Conservation (phyloP, 2,329 filamentous ascomycete species). For the Cytospora leucostoma region DNA sequence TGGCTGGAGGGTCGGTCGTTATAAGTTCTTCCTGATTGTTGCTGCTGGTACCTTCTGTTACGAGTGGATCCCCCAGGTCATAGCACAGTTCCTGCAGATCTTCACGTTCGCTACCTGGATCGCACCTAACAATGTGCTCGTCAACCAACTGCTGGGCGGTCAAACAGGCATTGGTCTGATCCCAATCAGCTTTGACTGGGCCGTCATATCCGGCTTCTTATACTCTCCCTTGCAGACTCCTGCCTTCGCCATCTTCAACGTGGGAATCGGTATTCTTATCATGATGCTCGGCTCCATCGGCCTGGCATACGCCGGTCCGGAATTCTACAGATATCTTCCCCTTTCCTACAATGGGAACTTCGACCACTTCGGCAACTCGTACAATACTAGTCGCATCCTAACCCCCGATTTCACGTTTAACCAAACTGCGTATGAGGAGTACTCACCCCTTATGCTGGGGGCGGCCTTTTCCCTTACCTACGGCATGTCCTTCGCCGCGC, state of each 20-base stretch:
- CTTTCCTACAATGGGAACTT: constrained; percentile 56
- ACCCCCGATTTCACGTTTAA: constrained; percentile 47
- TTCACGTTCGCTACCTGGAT: constrained; percentile 66
- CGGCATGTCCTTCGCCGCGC: constrained; percentile 58
- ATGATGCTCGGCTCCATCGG: constrained; percentile 44
- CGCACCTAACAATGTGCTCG: constrained; percentile 58
- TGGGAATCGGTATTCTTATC: constrained; percentile 55
- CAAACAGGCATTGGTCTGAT: constrained; percentile 60
- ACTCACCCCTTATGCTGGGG: constrained; percentile 53
- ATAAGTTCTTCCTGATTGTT: constrained; percentile 58
- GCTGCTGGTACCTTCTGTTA: constrained; percentile 49
- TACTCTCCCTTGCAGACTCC: constrained; percentile 60
- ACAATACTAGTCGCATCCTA: constrained; percentile 50
- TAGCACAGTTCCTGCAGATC: constrained; percentile 38
- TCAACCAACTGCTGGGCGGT: constrained; percentile 65
- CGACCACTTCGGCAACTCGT: constrained; percentile 49
- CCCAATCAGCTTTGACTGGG: constrained; percentile 61
- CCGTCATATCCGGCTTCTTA: constrained; percentile 55
- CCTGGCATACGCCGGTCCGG: constrained; percentile 50
- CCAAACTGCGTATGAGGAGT: constrained; percentile 44
- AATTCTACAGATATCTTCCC: constrained; percentile 48
- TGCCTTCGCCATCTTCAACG: constrained; percentile 62
- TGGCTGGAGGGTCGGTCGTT: constrained; percentile 60
- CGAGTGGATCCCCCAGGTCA: constrained; percentile 36
- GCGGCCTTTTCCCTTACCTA: constrained; percentile 59